Base-by-base conservation (phyloP, 2,329 filamentous ascomycete genomes). In the Chaetoscypha palmicola region DNA sequence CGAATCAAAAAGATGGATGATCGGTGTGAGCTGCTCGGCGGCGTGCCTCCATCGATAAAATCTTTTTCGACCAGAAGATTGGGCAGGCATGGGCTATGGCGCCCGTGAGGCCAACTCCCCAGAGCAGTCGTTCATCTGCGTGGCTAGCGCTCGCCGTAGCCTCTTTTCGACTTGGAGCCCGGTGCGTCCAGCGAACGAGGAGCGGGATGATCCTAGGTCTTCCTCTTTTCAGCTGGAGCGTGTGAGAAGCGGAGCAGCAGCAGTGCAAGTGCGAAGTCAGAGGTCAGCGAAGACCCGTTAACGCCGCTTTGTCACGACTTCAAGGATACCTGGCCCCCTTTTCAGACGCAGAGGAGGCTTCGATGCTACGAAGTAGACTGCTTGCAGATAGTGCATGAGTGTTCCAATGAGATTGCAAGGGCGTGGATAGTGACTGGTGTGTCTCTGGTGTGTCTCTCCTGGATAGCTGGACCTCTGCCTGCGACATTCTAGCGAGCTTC, bases 401-500 rank as follows among this genome's bases (percentile, higher is more conserved):
- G 32, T 4, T 19, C n/a, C 3, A 28, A 34, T 16, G 16, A 16
- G 32, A 34, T 34, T 34, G 32, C 32, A 40, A 23, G 38, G 38
- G 12, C 12, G 17, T 32, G n/a, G 17, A 11, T 11, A 21, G 3
- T 41, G 19, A 41, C 34, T 41, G 39, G 37, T 17, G 9, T 17
- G n/a, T n/a, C n/a, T n/a, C n/a, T n/a, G n/a, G n/a, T n/a, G n/a
- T n/a, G n/a, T n/a, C n/a, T n/a, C n/a, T n/a, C 20, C n/a, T 10
- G 11, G 2, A 2, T 2, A 3, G 12, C 9, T 5, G 12, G 9
- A 5, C 34, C 17, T 21, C 12, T 16, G 21, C 34, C 14, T 34
- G 7, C 5, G 21, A 20, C n/a, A 21, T 41, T 41, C 39, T 41
- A 41, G 39, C 39, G 39, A 24, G 39, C 12, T 30, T 41, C 32